Evolutionary conservation across 2,329 filamentous ascomycete genomes (phyloP).

Genomic region (Stachybotrys echinatus): DNA sequence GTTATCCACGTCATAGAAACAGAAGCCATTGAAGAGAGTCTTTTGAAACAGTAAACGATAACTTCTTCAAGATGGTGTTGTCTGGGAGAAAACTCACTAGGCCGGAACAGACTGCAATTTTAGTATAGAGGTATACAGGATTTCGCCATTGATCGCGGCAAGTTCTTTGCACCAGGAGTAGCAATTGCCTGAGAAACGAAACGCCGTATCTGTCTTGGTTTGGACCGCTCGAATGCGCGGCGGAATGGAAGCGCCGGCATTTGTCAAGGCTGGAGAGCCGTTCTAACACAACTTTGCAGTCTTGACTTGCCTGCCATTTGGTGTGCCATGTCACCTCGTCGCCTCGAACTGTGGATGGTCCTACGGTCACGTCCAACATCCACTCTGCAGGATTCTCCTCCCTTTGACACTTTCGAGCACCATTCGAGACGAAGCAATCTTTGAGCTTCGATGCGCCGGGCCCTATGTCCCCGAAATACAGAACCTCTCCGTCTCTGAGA

Average conservation of each 20-base stretch:
- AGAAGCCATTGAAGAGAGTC: background rate
- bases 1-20: background rate
- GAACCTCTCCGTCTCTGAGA: background rate
- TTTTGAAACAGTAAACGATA: background rate
- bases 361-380: background rate
- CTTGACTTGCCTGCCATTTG: too few species aligned
- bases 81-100: background rate
- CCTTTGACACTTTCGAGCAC: background rate
- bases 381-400: background rate
- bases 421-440: background rate
- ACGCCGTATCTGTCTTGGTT: background rate
- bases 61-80: background rate
- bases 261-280: background rate
- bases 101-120: background rate
- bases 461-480: conserved; percentile 1
- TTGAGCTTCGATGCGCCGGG: background rate
- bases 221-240: background rate
- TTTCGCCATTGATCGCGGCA: background rate
- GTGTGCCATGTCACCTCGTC: too few species aligned
- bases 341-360: background rate
- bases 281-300: too few species aligned
- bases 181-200: background rate
- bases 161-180: background rate
- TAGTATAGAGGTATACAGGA: background rate
- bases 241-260: background rate